Evolutionary conservation across 176 grass and related monocot species (phyloP).

Genomic region (Sorghum bicolor): DNA sequence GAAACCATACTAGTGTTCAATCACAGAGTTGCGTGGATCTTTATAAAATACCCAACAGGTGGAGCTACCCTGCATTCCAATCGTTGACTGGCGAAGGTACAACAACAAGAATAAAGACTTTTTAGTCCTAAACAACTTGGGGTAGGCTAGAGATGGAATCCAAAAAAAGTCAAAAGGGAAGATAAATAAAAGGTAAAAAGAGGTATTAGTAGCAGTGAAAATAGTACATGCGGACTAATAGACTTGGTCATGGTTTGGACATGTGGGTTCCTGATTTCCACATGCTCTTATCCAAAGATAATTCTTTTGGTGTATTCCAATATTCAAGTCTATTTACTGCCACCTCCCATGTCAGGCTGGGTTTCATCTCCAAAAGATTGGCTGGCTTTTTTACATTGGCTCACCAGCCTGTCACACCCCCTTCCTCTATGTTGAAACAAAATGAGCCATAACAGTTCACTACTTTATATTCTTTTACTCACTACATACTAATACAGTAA

Average conservation of each 20-base stretch:
- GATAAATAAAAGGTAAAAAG: not conserved
- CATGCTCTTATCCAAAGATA: not conserved
- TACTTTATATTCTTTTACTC: not conserved
- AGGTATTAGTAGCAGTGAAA: not conserved
- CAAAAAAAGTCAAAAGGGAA: not conserved
- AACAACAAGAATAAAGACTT: not conserved
- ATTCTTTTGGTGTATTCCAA: not conserved
- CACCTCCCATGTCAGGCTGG: not conserved
- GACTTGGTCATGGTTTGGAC: not conserved
- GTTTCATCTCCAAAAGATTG: not conserved
- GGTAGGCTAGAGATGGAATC: not conserved
- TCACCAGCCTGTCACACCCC: not conserved
- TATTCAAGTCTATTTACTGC: not conserved
- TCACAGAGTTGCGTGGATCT: not conserved
- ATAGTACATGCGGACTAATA: not conserved
- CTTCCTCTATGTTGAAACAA: not conserved
- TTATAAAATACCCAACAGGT: not conserved
- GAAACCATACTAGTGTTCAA: conserved; percentile 5
- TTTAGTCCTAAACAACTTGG: not conserved
- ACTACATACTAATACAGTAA: not conserved
- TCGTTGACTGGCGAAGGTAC: not conserved
- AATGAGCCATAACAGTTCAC: not conserved
- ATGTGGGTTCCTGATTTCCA: not conserved
- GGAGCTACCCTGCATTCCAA: conserved; percentile 11
- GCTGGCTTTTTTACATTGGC: not conserved